phyloP scores from a whole-genome alignment of 1,139 yeast genomes.

The Nakaseomyces glabratus region DNA sequence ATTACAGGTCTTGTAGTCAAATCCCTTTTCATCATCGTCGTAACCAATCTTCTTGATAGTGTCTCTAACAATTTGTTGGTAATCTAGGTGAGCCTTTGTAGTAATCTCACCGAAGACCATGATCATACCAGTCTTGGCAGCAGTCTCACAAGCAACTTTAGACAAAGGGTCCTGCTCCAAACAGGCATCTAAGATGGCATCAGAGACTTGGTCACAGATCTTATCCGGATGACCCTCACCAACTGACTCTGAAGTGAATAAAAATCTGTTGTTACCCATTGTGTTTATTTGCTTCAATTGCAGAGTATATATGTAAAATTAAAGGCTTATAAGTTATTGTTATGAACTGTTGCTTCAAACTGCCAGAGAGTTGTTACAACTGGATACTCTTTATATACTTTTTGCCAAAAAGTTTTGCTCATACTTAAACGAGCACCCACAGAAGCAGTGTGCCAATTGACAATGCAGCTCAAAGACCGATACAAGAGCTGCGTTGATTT shows the following conservation, averaged over 20 bases:
- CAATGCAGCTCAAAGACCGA: too few relatives aligned
- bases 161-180: slow-evolving; percentile 91
- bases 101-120: slow-evolving; percentile 99
- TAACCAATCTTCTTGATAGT: slow-evolving; percentile 98
- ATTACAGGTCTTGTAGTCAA: slow-evolving; percentile 98
- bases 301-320: too few relatives aligned
- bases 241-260: slow-evolving; percentile 93
- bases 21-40: slow-evolving; percentile 92
- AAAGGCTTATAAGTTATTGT: too few relatives aligned
- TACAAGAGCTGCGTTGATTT: too few relatives aligned
- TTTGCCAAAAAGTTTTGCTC: too few relatives aligned
- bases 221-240: slow-evolving; percentile 99
- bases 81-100: slow-evolving; percentile 90
- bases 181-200: slow-evolving; percentile 97
- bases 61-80: slow-evolving; percentile 95
- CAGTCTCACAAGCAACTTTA: slow-evolving; percentile 98
- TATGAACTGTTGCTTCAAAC: too few relatives aligned
- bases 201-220: slow-evolving; percentile 99
- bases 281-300: too few relatives aligned
- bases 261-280: slow-evolving; percentile 37
- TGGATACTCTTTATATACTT: too few relatives aligned
- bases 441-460: too few relatives aligned
- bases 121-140: slow-evolving; percentile 97
- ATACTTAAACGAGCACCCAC: too few relatives aligned
- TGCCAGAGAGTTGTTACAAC: too few relatives aligned